Evolutionary conservation across 2,329 filamentous ascomycete genomes (phyloP), one percentile per base, ranked within the genome.

Genomic region (Reticulascus tulasneorum): DNA sequence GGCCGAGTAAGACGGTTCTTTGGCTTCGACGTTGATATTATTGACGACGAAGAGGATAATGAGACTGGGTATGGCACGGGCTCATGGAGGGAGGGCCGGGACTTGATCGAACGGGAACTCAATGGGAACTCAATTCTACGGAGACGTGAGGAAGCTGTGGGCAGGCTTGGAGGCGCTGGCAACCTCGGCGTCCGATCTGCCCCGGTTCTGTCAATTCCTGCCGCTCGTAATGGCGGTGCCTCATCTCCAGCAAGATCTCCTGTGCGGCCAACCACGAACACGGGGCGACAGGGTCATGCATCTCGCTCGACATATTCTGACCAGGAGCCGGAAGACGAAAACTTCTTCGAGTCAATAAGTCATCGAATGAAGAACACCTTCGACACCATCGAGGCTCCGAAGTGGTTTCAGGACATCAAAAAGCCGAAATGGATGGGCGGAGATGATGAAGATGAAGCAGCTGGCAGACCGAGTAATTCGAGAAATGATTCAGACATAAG

Each of bases 311-410:
- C 32, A 16, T 35, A 42, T 23, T 33, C 42, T 15, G 73, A 77
- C 1, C 73, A 75, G 7, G 75, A 77, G n/a, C 71, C 77, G 2
- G 82, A 86, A 21, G 81, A 89, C 11, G 86, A 88, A 36, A 87
- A 82, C 47, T 87, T 95, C 59, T 89, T 97, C 53, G 77, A 86
- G 47, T 82, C 84, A 22, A 79, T 97, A 43, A 81, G 86, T 0
- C 86, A 94, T 54, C 75, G 91, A 23, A 82, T 98, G 50, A 86
- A 82, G 61, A 98, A 98, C 54, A 97, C 93, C 0, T 79, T 97
- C 34, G 91, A 97, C 43, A 84, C 80, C 1, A 74, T 88, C 3
- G 84, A 89, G 34, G 74, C 82, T 20, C 91, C 93, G 0, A 81
- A 81, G 46, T 97, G 90, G 89, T 67, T 95, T 45, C 75, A 80